These are phyloP conservation scores for Oryza rufipogon DNA, from an alignment of 176 grass and related monocot species.

Conservation along the genomic window DNA sequence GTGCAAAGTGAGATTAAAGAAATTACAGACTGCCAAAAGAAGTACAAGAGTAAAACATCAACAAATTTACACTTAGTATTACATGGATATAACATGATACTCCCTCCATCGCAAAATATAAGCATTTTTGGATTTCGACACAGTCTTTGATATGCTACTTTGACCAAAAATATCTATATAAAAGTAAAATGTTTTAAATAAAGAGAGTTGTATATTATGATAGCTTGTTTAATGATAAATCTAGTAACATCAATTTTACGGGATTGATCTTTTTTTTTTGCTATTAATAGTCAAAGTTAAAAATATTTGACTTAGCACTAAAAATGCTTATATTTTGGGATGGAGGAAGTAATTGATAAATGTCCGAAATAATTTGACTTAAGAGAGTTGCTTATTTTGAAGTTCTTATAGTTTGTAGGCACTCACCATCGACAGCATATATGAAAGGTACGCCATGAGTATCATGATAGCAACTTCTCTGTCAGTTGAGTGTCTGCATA, in stretches of 20 bases:
- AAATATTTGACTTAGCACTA: too few relatives aligned
- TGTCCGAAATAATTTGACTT: not conserved
- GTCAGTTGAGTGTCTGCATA: slow-evolving; percentile 86
- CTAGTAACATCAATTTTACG: too few relatives aligned
- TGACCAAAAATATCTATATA: too few relatives aligned
- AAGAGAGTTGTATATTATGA: too few relatives aligned
- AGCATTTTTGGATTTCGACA: too few relatives aligned
- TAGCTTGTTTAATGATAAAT: too few relatives aligned
- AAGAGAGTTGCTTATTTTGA: slow-evolving; percentile 1
- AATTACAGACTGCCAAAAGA: slow-evolving; percentile 19
- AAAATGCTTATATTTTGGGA: too few relatives aligned
- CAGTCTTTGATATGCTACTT: too few relatives aligned
- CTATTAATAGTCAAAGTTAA: too few relatives aligned
- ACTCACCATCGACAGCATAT: slow-evolving; percentile 90
- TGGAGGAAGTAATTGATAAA: not conserved
- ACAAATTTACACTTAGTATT: slow-evolving; percentile 14
- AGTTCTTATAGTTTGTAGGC: slow-evolving; percentile 11
- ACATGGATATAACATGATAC: slow-evolving; percentile 14
- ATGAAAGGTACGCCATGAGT: slow-evolving; percentile 95
- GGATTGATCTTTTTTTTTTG: too few relatives aligned
- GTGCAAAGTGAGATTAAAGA: not conserved
- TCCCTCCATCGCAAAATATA: too few relatives aligned
- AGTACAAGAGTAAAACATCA: not conserved
- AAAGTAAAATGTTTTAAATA: too few relatives aligned
- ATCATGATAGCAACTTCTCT: slow-evolving; percentile 98